These are phyloP conservation scores for Plasmodium gallinaceum DNA, from an alignment of 169 alveolate genomes.

Conservation along the genomic window DNA sequence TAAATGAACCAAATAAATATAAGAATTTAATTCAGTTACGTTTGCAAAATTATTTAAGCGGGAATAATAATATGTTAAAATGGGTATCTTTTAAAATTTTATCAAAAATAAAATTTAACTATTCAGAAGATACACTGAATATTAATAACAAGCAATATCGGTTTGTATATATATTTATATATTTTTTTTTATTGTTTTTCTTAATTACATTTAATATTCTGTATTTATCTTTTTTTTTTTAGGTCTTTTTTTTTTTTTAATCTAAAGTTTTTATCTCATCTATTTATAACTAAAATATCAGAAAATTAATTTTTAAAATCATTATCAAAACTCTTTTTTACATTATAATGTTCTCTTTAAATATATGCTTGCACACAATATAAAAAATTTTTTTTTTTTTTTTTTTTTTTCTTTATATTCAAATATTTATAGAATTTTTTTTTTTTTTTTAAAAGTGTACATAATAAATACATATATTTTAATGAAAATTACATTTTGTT, in stretches of 20 bases:
- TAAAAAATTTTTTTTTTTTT: background rate
- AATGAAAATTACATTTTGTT: background rate
- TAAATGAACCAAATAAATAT: constrained; percentile 35
- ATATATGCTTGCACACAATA: background rate
- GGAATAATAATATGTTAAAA: constrained; percentile 41
- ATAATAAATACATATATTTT: background rate
- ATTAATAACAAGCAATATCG: constrained; percentile 58
- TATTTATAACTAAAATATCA: constrained; percentile 11
- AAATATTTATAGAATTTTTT: background rate
- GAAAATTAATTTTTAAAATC: background rate
- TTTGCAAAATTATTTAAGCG: constrained; percentile 50
- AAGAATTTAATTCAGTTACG: constrained; percentile 38
- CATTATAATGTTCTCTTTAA: background rate
- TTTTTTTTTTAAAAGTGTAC: background rate
- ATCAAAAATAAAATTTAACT: constrained; percentile 27
- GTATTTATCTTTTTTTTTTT: background rate
- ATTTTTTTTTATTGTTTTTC: constrained; percentile 4
- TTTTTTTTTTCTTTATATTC: background rate
- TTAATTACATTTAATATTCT: background rate
- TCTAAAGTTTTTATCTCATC: constrained; percentile 24
- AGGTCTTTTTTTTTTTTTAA: constrained; percentile 37
- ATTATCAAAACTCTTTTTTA: background rate
- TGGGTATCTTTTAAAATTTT: constrained; percentile 54
- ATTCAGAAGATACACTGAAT: constrained; percentile 45
- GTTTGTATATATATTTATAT: constrained; percentile 21